A percentile compares a stretch with the other conserved stretches of the same genome.
phyloP scores from a whole-genome alignment of 306 rosid genomes.

The Citrullus colocynthis region DNA sequence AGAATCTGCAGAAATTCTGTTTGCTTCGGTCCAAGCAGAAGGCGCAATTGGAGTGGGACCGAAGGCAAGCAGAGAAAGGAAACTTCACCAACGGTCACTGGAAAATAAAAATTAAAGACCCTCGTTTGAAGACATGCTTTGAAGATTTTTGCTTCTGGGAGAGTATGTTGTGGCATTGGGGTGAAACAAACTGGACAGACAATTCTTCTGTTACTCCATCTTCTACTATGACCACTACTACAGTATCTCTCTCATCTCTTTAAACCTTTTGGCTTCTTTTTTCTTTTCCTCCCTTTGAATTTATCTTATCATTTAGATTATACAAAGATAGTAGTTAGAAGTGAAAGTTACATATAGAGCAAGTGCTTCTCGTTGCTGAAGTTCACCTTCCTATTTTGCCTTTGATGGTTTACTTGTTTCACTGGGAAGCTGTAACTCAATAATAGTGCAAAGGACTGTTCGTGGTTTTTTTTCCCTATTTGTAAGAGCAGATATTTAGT shows the following conservation, averaged over 20 bases:
- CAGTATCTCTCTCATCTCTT: constrained; percentile 22
- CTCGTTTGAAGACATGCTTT: constrained; percentile 44
- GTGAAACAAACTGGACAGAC: constrained; percentile 69
- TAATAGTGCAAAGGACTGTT: background rate
- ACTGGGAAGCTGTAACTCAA: background rate
- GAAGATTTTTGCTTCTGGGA: constrained; percentile 84
- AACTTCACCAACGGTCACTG: constrained; percentile 75
- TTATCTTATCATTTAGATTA: background rate
- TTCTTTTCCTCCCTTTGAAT: background rate
- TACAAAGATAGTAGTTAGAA: background rate
- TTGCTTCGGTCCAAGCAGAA: constrained; percentile 71
- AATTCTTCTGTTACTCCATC: constrained; percentile 33
- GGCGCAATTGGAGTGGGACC: constrained; percentile 78
- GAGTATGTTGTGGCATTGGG: constrained; percentile 81
- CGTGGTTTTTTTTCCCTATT: background rate
- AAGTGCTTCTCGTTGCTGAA: background rate
- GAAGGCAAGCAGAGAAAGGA: constrained; percentile 63
- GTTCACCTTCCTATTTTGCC: background rate
- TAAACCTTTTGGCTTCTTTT: constrained; percentile 10
- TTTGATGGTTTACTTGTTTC: background rate
- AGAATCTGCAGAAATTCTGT: constrained; percentile 57
- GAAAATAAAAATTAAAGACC: constrained; percentile 59
- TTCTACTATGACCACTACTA: constrained; percentile 18
- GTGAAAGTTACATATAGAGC: background rate
- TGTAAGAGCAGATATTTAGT: background rate